Evolutionary conservation across 108 stramenopile genomes (phyloP), one percentile per base, ranked within the genome.

Genomic region (Pseudonitzschia multistriata): DNA sequence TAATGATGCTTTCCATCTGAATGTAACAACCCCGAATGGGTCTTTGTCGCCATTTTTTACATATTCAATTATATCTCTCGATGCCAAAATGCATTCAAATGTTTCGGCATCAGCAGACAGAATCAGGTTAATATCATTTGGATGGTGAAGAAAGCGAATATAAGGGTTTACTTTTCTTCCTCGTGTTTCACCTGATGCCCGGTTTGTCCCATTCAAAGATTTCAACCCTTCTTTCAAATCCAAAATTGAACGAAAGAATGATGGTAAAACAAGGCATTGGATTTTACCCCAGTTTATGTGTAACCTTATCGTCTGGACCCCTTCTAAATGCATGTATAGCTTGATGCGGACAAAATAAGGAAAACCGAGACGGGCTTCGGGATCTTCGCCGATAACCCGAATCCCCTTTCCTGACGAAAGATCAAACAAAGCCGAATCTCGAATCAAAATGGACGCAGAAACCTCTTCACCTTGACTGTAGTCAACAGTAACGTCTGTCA

Each of bases 21-120:
- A 63, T 22, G 78, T 70, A 3, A 83, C 82, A 25, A 83, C 82
- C 47, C 67, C 72, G 40, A 76, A 77, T 4, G 71, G 53, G 22
- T 78, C 78, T 15, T 36, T 61, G 14, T 68, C 59, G 33, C 54
- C 62, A 5, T 64, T 49, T 19, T 67, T 67, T 5, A 79, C 54
- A 45, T 75, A 74, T 15, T 64, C 74, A 17, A 65, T 19, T 14
- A 82, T 75, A 61, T 82, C 76, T 48, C 48, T 69, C 19, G 81
- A 75, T 15, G 81, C 49, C 17, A 82, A 54, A 25, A 82, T 76
- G 55, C 73, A 76, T 61, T 82, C 81, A 60, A 82, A 82, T 0
- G 73, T 57, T 3, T 66, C 66, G 3, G 78, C 75, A 25, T 72
- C 53, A 35, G 74, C 68, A 0, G 72, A 52, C n/a, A 81, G 22